Evolutionary conservation across 345 rosid species (phyloP), one percentile per base, ranked within the genome.

Genomic region (Eutrema yunnanense): DNA sequence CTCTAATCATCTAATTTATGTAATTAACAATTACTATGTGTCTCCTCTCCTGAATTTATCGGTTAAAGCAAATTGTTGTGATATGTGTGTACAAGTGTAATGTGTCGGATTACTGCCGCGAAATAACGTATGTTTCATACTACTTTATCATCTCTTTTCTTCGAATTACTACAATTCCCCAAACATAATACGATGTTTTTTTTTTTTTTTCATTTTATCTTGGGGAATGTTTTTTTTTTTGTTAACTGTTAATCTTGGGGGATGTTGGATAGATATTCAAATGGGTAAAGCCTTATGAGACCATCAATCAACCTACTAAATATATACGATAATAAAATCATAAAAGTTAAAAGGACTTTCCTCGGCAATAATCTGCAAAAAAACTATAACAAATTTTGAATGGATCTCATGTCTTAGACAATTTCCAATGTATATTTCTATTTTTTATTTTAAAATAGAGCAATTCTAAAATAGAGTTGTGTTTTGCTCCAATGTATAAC

Each of bases 211-310:
- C 3, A 57, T 64, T 51, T 53, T 6, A 33, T 22, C 26, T 22
- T 22, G 26, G 26, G 26, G 26, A 22, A 22, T 22, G 26, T 22
- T 22, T 22, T 22, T 22, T 22, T 22, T 19, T 0, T 22, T 22
- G 26, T 22, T 22, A 22, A 22, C 26, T 22, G 26, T 22, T 22
- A 22, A 50, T 65, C 29, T 67, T 9, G 6, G 51, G 66, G 38
- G 9, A 42, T 47, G 60, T 27, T 50, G 59, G 65, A 57, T 57
- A 46, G 42, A 34, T 47, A 47, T 32, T 58, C 49, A 27, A 29
- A 61, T 71, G 75, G 69, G 62, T 72, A 72, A 72, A 60, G 61
- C 34, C 3, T 51, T 40, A 16, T 3, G n/a, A 71, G 75, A 61
- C 61, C 13, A 40, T 71, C 26, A 22, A 22, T 2, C 42, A 11